Percentiles rank a stretch among this genome's conserved stretches.
These are phyloP conservation scores for Oligophagozyma castellii DNA, from an alignment of 1,139 yeast genomes.

Conservation along the genomic window DNA sequence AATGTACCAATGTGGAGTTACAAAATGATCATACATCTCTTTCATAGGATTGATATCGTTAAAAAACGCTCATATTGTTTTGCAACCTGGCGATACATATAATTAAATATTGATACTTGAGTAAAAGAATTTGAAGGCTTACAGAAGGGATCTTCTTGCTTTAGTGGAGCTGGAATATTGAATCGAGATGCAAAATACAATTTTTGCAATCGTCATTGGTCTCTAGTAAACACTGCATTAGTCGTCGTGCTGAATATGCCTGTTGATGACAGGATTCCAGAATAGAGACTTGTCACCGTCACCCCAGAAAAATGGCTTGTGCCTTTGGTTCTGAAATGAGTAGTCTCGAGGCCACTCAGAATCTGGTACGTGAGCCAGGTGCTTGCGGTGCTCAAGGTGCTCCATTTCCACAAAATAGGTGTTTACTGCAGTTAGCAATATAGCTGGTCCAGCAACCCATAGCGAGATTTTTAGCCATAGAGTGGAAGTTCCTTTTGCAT, in stretches of 20 bases:
- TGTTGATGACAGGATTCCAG: conserved; percentile 91
- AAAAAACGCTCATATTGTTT: too few relatives aligned
- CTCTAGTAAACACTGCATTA: too few relatives aligned
- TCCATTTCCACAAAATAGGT: conserved; percentile 69
- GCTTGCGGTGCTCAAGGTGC: conserved; percentile 84
- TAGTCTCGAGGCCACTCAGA: conserved; percentile 88
- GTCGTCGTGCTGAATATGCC: conserved; percentile 39
- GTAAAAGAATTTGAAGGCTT: too few relatives aligned
- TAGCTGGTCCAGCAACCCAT: conserved; percentile 72
- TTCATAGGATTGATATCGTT: too few relatives aligned
- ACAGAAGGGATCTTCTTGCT: too few relatives aligned
- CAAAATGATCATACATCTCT: too few relatives aligned
- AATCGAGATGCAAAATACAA: too few relatives aligned
- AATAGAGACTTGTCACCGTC: conserved; percentile 94
- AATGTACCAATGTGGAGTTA: too few relatives aligned
- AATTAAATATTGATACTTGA: too few relatives aligned
- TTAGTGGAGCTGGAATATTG: too few relatives aligned
- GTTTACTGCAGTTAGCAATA: conserved; percentile 62
- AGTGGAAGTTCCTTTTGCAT: conserved; percentile 60
- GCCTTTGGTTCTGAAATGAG: conserved; percentile 83
- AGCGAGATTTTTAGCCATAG: conserved; percentile 80
- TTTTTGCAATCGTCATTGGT: too few relatives aligned
- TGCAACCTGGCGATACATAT: too few relatives aligned
- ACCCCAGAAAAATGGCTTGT: conserved; percentile 91
- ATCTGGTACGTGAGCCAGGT: conserved; percentile 60